Conservation (phyloP, 768 basidiomycete genomes). For the Gloeopeniophorella convolvens region DNA sequence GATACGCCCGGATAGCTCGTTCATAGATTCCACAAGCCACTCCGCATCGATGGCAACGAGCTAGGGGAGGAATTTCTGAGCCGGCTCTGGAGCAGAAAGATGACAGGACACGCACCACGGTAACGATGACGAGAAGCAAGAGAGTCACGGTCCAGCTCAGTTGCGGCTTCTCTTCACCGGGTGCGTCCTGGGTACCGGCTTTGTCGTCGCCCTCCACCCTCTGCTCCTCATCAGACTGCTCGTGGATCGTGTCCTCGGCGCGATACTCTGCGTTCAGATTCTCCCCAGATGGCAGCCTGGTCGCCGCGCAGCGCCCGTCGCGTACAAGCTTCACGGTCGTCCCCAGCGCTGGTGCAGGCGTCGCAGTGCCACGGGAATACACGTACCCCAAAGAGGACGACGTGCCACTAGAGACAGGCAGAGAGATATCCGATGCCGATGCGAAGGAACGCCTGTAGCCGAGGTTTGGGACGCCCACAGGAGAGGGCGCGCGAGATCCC, state of each 20-base stretch:
- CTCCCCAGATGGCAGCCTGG: constrained; percentile 14
- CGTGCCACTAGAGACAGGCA: constrained; percentile 1
- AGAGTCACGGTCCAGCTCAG: constrained; percentile 18
- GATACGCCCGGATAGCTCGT: constrained; percentile 62
- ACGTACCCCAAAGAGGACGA: constrained; percentile 13
- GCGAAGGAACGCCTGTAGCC: background rate
- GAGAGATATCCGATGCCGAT: constrained; percentile 16
- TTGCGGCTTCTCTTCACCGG: constrained; percentile 9
- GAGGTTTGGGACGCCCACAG: background rate
- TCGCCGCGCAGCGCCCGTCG: constrained; percentile 15
- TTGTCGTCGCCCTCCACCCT: background rate
- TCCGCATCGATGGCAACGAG: constrained; percentile 59
- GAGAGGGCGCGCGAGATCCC: background rate
- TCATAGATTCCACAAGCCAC: constrained; percentile 78
- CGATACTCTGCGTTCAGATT: background rate
- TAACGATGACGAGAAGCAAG: constrained; percentile 7
- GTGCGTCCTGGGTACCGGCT: background rate
- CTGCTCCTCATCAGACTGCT: constrained; percentile 7
- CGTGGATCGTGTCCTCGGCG: constrained; percentile 1
- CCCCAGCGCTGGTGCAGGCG: constrained; percentile 13
- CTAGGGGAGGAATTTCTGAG: constrained; percentile 23
- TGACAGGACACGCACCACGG: constrained; percentile 11
- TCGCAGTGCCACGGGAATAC: constrained; percentile 9
- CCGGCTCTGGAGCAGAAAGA: background rate
- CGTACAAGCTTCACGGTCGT: constrained; percentile 20